These are phyloP conservation scores for Osmanthus fragrans DNA, from an alignment of 257 asterid species.

Conservation along the genomic window DNA sequence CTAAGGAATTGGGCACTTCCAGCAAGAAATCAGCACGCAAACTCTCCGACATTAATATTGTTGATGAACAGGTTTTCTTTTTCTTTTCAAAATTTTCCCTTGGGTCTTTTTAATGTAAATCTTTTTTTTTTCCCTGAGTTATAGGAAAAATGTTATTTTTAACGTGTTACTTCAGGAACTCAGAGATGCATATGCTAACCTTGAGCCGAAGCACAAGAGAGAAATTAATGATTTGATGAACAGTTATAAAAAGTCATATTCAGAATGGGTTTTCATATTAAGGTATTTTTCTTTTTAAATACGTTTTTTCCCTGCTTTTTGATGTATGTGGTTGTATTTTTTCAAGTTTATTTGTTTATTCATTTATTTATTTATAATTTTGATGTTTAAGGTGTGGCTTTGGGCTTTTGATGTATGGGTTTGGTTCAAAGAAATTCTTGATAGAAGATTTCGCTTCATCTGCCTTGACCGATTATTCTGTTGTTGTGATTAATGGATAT, in stretches of 20 bases:
- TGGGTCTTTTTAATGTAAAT: neutral
- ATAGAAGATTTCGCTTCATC: slow-evolving; percentile 83
- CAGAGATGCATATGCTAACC: slow-evolving; percentile 61
- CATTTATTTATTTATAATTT: neutral
- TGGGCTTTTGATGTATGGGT: slow-evolving; percentile 90
- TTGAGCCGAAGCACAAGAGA: slow-evolving; percentile 78
- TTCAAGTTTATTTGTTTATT: neutral
- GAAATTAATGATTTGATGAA: slow-evolving; percentile 56
- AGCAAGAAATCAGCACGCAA: slow-evolving; percentile 68
- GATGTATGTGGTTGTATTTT: neutral
- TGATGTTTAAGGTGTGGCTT: slow-evolving; percentile 62
- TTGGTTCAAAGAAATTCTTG: slow-evolving; percentile 83
- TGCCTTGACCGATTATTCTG: slow-evolving; percentile 74
- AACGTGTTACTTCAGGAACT: slow-evolving; percentile 51
- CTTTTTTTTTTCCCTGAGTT: neutral
- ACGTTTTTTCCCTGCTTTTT: neutral
- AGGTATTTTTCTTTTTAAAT: slow-evolving; percentile 36
- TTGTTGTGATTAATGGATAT: slow-evolving; percentile 82
- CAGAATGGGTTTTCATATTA: slow-evolving; percentile 66
- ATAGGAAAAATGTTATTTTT: neutral
- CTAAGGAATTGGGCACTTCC: slow-evolving; percentile 73
- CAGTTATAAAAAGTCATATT: slow-evolving; percentile 56
- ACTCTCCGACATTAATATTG: slow-evolving; percentile 63
- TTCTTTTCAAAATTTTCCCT: neutral
- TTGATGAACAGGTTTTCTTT: slow-evolving; percentile 71